phyloP scores from a whole-genome alignment of 306 rosid species.

The Styphnolobium japonicum region DNA sequence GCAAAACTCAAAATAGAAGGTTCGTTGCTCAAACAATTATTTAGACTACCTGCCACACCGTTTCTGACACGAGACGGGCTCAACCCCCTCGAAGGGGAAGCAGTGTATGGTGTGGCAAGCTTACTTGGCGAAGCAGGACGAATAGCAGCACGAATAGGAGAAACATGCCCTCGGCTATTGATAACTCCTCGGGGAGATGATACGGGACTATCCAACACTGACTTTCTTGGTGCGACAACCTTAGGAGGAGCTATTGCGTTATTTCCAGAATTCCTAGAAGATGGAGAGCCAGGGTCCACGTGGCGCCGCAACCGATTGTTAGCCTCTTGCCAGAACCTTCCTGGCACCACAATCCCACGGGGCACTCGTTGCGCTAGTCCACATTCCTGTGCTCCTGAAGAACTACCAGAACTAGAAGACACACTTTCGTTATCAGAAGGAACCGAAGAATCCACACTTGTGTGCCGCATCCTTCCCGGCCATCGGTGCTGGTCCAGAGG shows the following conservation, averaged over 20 bases:
- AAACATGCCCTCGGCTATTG: conserved; percentile 52
- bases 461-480: conserved; percentile 53
- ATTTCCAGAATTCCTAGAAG: conserved; percentile 39
- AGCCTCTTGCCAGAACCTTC: conserved; percentile 73
- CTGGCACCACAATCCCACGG: conserved; percentile 57
- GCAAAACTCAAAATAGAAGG: conserved; percentile 72
- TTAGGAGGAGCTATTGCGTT: conserved; percentile 45
- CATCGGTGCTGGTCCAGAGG: conserved; percentile 68
- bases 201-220: conserved; percentile 45
- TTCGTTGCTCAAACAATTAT: conserved; percentile 40
- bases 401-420: conserved; percentile 67
- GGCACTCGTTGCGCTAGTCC: conserved; percentile 40
- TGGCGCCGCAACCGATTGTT: conserved; percentile 50
- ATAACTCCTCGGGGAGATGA: conserved; percentile 65
- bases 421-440: conserved; percentile 76
- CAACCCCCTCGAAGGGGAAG: conserved; percentile 65
- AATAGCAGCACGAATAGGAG: conserved; percentile 52
- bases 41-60: conserved; percentile 35
- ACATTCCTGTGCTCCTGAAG: conserved; percentile 40
- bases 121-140: conserved; percentile 77
- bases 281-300: conserved; percentile 45
- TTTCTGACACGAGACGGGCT: conserved; percentile 72
- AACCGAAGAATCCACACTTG: conserved; percentile 56
- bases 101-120: conserved; percentile 35
- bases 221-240: conserved; percentile 41